Percentiles rank a stretch among this genome's conserved stretches.
phyloP scores from a whole-genome alignment of 2,329 filamentous ascomycete species.

The Curvularia lunata region DNA sequence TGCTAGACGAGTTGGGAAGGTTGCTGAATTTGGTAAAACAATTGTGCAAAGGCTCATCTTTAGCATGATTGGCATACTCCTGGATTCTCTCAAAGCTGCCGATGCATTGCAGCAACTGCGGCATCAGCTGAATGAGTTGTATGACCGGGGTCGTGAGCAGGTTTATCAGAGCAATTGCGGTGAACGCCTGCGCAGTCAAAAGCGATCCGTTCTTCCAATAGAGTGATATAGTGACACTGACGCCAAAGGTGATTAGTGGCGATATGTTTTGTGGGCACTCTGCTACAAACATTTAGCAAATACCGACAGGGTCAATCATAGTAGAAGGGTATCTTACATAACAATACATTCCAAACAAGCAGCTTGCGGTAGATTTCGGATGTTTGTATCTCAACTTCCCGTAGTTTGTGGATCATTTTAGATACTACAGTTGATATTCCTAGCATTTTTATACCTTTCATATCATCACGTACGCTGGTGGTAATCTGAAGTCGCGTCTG shows the following conservation, averaged over 20 bases:
- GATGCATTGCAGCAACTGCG: slow-evolving; percentile 4
- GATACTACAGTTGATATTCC: neutral
- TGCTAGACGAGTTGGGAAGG: neutral
- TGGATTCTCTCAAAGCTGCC: slow-evolving; percentile 6
- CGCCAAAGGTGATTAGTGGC: neutral
- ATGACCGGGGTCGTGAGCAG: slow-evolving; percentile 1
- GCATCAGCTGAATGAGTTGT: slow-evolving; percentile 5
- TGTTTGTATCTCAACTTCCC: neutral
- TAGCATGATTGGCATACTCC: neutral
- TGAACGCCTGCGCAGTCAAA: slow-evolving; percentile 1
- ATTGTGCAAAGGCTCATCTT: neutral
- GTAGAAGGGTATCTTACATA: neutral
- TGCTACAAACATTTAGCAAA: neutral
- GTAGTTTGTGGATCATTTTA: neutral
- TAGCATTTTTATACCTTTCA: neutral
- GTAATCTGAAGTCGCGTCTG: neutral
- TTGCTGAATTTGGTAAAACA: neutral
- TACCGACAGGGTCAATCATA: neutral
- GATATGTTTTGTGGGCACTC: slow-evolving; percentile 8
- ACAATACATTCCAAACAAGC: neutral
- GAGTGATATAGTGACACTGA: neutral
- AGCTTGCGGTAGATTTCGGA: neutral
- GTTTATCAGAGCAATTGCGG: slow-evolving; percentile 1
- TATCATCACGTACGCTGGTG: neutral
- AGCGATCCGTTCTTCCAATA: slow-evolving; percentile 2